Evolutionary conservation across 1,284 basidiomycete genomes (phyloP), one percentile per base, ranked within the genome.

Genomic region (Ustilago shanxiensis): DNA sequence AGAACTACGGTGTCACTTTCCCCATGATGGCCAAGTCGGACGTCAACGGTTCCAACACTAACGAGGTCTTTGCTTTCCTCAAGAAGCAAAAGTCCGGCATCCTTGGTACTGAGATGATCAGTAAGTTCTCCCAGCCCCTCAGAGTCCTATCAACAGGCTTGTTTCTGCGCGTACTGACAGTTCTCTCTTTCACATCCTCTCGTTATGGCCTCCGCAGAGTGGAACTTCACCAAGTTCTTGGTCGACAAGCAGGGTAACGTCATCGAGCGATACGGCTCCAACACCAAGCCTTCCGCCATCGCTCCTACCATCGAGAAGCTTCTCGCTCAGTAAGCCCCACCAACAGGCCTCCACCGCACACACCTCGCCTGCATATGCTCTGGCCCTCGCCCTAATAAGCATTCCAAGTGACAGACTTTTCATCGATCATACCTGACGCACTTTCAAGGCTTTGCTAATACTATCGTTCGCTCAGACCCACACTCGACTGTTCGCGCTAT

Each of bases 21-120:
- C 81, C 82, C 31, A 84, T 86, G 60, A 85, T 86, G 83, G 78
- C 81, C 67, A 88, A 80, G 87, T 88, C 81, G 83, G 92, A 96
- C 60, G 95, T 96, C 61, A 97, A 96, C 86, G 94, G 95, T 13
- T 90, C 92, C 82, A 85, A 88, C 77, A 87, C 89, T 79, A 94
- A 93, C 87, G 89, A 93, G 82, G 93, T 94, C 9, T 95, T 90
- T 88, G 90, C 92, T 70, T 95, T 91, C 90, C 90, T 96, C 81
- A 96, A 96, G 89, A 87, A 88, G 51, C 88, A 93, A 87, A 93
- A 93, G 87, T 75, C 91, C 2, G 93, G 93, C 9, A 79, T 93
- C 45, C 85, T 94, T 52, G 92, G 93, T 31, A 87, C 93, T 58
- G 89, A 90, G 20, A 89, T 91, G 59, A 93, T 94, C 88, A 93